A percentile compares a stretch with the other conserved stretches of the same genome.
phyloP scores from a whole-genome alignment of 768 basidiomycete genomes.

The Tulasnella sp. region DNA sequence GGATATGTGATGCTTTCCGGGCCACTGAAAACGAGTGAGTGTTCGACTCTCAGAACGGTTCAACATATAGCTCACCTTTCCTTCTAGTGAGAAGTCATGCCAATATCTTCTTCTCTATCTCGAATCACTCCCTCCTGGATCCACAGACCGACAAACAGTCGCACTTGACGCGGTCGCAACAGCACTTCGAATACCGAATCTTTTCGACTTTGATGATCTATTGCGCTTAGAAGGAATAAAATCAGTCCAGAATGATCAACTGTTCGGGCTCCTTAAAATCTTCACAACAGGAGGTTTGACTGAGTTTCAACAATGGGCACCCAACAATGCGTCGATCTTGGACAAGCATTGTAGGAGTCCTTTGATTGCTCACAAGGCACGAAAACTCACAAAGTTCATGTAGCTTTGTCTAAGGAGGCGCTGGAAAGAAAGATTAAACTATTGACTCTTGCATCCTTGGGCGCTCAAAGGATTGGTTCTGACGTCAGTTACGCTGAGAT shows the following conservation, averaged over 20 bases:
- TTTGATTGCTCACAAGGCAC: neutral
- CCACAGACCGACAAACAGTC: slow-evolving; percentile 38
- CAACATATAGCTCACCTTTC: neutral
- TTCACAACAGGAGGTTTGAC: slow-evolving; percentile 52
- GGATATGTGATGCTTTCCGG: slow-evolving; percentile 45
- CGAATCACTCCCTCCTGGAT: slow-evolving; percentile 43
- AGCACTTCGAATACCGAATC: slow-evolving; percentile 47
- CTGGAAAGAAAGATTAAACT: slow-evolving; percentile 72
- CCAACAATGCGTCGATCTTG: slow-evolving; percentile 36
- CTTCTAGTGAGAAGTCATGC: slow-evolving; percentile 43
- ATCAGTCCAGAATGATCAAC: slow-evolving; percentile 49
- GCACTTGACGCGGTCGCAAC: slow-evolving; percentile 49
- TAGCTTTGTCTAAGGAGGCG: slow-evolving; percentile 44
- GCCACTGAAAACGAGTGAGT: slow-evolving; percentile 47
- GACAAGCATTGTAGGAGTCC: slow-evolving; percentile 3
- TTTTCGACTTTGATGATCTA: slow-evolving; percentile 72
- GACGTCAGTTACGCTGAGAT: slow-evolving; percentile 60
- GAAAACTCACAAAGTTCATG: neutral
- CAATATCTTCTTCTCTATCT: slow-evolving; percentile 51
- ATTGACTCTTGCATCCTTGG: slow-evolving; percentile 60
- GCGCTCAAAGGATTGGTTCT: slow-evolving; percentile 61
- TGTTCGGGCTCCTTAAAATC: slow-evolving; percentile 62
- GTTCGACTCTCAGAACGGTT: neutral
- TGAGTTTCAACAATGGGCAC: slow-evolving; percentile 51
- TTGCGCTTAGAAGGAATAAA: slow-evolving; percentile 65